phyloP scores from a whole-genome alignment of 176 grass and related monocot species.

The Carex parvula region DNA sequence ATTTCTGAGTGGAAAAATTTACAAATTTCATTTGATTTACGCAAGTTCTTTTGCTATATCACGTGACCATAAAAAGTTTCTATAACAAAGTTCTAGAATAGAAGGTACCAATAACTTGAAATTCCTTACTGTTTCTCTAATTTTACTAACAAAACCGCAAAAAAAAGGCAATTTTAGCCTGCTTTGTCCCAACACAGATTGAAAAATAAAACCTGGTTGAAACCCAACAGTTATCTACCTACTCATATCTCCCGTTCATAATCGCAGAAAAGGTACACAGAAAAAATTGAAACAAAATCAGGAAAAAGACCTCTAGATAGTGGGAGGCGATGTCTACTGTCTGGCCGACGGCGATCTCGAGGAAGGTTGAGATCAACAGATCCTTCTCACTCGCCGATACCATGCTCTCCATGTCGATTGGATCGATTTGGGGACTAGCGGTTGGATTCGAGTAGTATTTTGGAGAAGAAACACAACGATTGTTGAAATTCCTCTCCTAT shows the following conservation, averaged over 20 bases:
- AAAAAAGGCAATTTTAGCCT: neutral
- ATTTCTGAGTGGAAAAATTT: neutral
- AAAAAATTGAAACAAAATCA: neutral
- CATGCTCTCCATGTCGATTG: neutral
- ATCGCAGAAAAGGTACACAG: neutral
- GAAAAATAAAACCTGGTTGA: neutral
- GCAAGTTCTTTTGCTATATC: neutral
- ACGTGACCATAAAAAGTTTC: neutral
- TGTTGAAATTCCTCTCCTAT: neutral
- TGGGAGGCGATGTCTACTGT: slow-evolving; percentile 57
- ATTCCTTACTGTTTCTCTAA: neutral
- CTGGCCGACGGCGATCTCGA: slow-evolving; percentile 91
- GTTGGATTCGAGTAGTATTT: neutral
- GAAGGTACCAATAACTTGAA: neutral
- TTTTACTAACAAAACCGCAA: neutral
- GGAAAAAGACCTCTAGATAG: slow-evolving; percentile 56
- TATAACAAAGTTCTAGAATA: neutral
- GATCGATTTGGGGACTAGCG: neutral
- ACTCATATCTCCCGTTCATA: neutral
- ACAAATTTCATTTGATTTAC: neutral
- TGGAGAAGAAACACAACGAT: neutral
- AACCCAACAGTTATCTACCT: neutral
- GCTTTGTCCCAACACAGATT: neutral
- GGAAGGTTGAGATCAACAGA: slow-evolving; percentile 65
- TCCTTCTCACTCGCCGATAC: slow-evolving; percentile 41